Conservation (phyloP, 2,329 filamentous ascomycete genomes). For the Teratosphaeria epicoccoides region DNA sequence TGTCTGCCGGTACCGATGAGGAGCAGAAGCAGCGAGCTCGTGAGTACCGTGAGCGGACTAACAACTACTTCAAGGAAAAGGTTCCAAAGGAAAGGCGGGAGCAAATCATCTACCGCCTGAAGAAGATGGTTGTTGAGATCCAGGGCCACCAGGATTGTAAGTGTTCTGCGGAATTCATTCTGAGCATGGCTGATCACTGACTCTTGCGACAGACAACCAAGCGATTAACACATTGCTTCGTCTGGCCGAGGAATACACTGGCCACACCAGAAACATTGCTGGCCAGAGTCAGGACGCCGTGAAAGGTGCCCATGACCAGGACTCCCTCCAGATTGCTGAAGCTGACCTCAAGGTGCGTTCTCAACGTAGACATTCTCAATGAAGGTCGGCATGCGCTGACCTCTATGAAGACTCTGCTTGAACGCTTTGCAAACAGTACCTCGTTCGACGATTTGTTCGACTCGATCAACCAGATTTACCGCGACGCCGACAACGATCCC, state of each 20-base stretch:
- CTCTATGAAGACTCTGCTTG: conserved; percentile 61
- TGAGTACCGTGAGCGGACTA: conserved; percentile 41
- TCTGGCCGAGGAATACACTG: conserved; percentile 74
- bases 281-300: conserved; percentile 56
- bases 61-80: conserved; percentile 73
- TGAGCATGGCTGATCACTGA: conserved; percentile 16
- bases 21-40: conserved; percentile 41
- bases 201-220: conserved; percentile 50
- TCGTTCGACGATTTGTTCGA: conserved; percentile 79
- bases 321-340: conserved; percentile 60
- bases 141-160: conserved; percentile 85
- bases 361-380: conserved; percentile 27
- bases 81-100: conserved; percentile 87
- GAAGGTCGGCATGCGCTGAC: conserved; percentile 40
- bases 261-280: conserved; percentile 57
- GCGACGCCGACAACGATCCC: conserved; percentile 72
- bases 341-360: conserved; percentile 60
- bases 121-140: conserved; percentile 96
- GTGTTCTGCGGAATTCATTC: conserved; percentile 25
- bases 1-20: conserved; percentile 52
- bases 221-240: conserved; percentile 81
- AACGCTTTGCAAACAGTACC: conserved; percentile 92
- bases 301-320: conserved; percentile 58
- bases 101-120: conserved; percentile 81
- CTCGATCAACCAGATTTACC: conserved; percentile 75